Conservation (phyloP, 202 grass and related monocot species). For the Sporobolus alterniflorus region DNA sequence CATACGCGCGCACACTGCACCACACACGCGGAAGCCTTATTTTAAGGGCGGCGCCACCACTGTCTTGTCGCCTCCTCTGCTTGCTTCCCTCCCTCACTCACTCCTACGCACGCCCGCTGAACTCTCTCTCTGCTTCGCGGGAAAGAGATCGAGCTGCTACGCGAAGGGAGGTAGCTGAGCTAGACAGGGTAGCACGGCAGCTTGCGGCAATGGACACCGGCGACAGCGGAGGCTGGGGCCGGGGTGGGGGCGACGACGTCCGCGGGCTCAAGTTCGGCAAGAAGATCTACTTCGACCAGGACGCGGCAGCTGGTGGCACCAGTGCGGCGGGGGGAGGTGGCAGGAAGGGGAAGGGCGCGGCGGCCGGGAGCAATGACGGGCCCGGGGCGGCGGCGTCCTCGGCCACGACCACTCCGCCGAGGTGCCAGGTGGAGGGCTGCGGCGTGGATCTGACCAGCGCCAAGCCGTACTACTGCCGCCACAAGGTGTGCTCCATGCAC, state of each 20-base stretch:
- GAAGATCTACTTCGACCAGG: conserved; percentile 95
- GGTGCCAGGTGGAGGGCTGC: conserved; percentile 97
- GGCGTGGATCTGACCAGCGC: conserved; percentile 84
- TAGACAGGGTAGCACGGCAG: background rate
- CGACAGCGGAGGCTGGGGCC: background rate
- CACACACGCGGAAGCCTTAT: conserved; percentile 7
- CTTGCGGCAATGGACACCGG: conserved; percentile 47
- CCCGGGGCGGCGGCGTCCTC: background rate
- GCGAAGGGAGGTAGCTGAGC: background rate
- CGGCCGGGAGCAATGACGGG: background rate
- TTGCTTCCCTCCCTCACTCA: background rate
- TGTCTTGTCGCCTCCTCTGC: conserved; percentile 34
- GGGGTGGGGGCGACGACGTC: conserved; percentile 27
- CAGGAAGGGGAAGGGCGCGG: background rate
- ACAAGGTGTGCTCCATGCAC: conserved; percentile 89
- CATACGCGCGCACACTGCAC: conserved; percentile 40
- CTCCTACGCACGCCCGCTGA: background rate
- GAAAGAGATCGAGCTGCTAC: background rate
- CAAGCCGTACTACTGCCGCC: conserved; percentile 94
- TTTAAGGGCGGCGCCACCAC: conserved; percentile 53
- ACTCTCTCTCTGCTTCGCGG: background rate
- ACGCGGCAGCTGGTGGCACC: conserved; percentile 32
- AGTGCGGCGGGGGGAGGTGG: background rate
- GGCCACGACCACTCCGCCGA: conserved; percentile 36
- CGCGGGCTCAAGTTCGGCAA: conserved; percentile 79